These are phyloP conservation scores for Talaromyces nanjingensis DNA, from an alignment of 495 filamentous ascomycete species.

Conservation along the genomic window DNA sequence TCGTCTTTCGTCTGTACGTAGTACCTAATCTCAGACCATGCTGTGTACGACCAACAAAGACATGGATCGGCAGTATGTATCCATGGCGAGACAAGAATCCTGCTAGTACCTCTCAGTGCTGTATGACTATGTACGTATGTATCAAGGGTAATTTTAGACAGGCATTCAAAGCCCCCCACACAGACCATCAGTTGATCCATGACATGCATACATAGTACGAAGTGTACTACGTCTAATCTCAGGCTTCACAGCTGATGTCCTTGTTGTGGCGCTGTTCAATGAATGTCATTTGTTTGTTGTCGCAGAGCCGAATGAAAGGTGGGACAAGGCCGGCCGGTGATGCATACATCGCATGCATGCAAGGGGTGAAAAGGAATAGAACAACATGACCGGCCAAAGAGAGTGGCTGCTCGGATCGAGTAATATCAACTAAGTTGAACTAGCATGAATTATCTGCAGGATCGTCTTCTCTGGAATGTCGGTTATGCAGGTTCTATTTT, in stretches of 20 bases:
- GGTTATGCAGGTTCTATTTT: neutral
- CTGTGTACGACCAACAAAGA: neutral
- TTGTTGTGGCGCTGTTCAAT: neutral
- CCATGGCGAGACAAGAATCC: neutral
- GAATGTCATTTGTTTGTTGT: neutral
- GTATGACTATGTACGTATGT: neutral
- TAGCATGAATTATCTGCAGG: neutral
- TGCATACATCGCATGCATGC: slow-evolving; percentile 1
- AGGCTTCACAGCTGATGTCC: neutral
- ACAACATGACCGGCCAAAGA: neutral
- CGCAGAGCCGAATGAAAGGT: neutral
- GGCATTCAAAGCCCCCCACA: neutral
- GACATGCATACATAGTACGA: neutral
- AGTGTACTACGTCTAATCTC: neutral
- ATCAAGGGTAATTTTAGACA: neutral
- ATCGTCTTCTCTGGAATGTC: neutral
- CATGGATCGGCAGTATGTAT: neutral
- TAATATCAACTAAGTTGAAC: neutral
- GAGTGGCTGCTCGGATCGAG: neutral
- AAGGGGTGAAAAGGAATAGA: neutral
- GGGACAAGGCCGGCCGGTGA: slow-evolving; percentile 1
- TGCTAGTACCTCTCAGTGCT: neutral
- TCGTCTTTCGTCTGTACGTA: neutral
- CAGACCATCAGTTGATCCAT: neutral
- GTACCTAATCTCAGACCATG: neutral